Evolutionary conservation across 805 yeast genomes (phyloP), one percentile per base, ranked within the genome.

Genomic region (Suhomyces canberraensis): DNA sequence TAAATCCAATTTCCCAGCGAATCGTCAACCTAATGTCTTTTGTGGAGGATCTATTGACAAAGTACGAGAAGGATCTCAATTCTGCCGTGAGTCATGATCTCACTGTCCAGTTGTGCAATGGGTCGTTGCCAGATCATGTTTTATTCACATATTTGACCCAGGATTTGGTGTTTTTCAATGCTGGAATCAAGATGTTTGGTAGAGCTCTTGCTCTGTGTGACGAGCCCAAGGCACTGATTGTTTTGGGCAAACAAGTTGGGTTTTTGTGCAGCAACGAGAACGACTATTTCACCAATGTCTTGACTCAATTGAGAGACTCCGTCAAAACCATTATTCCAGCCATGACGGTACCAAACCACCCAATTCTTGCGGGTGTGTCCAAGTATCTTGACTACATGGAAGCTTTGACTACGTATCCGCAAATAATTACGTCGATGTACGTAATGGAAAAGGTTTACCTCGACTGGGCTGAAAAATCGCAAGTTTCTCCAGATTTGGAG

Each of bases 371-470:
- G 0, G 52, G 56, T 22, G 77, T 73, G 3, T 50, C 60, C 13
- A 36, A 42, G 14, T 75, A 75, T 39, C 45, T 70, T 11, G 52
- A 56, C 1, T 61, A 52, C 21, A 43, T 75, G 41, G 48, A 51
- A 3, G 44, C 58, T 9, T 50, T 70, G 39, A 35, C 44, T 4
- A 51, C 61, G 0, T 75, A 74, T 41, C 57, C 62, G 3, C 69
- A 71, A 44, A 35, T 72, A 16, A 57, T 74, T 26, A 72, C 78
- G 1, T 61, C 61, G 24, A 39, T 64, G 28, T 75, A 66, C 54
- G 60, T 65, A 15, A 71, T 74, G 69, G 81, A 76, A 43, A 61
- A 63, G 28, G 73, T 73, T 1, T 76, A 76, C 46, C 58, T 72
- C 29, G 69, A 67, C 16, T 76, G 81, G 81, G 79, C 78, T 1